Evolutionary conservation across 805 yeast species (phyloP), one percentile per base, ranked within the genome.

Genomic region (Isabelozyma gotoi): DNA sequence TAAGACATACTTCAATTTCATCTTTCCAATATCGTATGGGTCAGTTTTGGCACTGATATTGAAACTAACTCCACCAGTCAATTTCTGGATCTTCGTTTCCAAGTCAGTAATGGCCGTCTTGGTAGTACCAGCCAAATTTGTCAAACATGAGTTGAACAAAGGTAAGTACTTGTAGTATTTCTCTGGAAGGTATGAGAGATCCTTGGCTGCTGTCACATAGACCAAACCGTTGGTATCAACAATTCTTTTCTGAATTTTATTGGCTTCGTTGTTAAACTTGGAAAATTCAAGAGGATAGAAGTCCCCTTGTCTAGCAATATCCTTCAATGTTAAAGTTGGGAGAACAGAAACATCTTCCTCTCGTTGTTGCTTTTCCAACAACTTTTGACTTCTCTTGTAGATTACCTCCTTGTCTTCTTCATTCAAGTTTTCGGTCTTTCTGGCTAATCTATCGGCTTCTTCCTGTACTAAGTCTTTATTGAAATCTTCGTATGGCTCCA

Each of bases 41-140:
- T 81, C 74, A 3, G 85, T 68, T 37, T 76, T 76, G 1, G 82
- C 78, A 47, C 78, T 71, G 6, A 81, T 70, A 16, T 78, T 72
- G n/a, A 90, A 77, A 4, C 81, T 71, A 15, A 94, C 62, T 0
- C 97, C 97, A 19, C 98, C 98, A 0, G 98, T 90, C 43, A 77
- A 74, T 39, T 84, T 70, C 57, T 85, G 88, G 52, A 94, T 90
- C 36, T 83, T 81, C 51, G 91, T 90, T 57, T 92, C 98, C 45
- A 94, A 76, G 31, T 83, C 85, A 17, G 88, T 86, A 78, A 88
- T 88, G 0, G 84, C 60, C 45, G 84, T 82, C 7, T 63, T 56
- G 6, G 69, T 60, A 1, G 99, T 92, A n/a, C 99, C 99, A 0
- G 76, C 74, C 49, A 94, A 72, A 58, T 84, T 88, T 3, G 96